Percentiles rank a stretch among this genome's conserved stretches.
phyloP scores from a whole-genome alignment of 192 early-diverging fungal genomes.

The Pilobolus umbonatus region DNA sequence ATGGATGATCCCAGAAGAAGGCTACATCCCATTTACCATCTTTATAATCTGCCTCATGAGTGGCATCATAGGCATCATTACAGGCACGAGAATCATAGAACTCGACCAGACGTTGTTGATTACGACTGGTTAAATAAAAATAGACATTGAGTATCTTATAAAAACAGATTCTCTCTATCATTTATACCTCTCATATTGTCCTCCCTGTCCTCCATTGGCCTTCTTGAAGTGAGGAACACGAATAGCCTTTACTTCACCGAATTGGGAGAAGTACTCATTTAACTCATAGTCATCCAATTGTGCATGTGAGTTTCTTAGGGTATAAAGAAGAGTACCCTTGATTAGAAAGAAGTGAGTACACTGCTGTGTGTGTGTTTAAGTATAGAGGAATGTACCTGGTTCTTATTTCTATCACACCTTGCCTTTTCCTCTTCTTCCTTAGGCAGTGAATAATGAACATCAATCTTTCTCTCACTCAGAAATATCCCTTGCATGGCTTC shows the following conservation, averaged over 20 bases:
- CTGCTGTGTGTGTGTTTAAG: background rate
- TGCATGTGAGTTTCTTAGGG: conserved; percentile 34
- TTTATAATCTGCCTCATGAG: conserved; percentile 27
- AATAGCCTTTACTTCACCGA: conserved; percentile 46
- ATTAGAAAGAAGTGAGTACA: conserved; percentile 7
- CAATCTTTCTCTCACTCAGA: conserved; percentile 39
- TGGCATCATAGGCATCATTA: conserved; percentile 31
- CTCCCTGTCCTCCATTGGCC: conserved; percentile 5
- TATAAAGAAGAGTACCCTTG: conserved; percentile 44
- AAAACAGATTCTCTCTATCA: background rate
- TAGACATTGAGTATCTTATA: background rate
- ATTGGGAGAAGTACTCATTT: conserved; percentile 33
- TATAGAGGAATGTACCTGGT: conserved; percentile 33
- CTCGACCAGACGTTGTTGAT: conserved; percentile 41
- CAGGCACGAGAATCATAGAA: conserved; percentile 44
- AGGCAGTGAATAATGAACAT: conserved; percentile 50
- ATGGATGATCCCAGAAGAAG: conserved; percentile 41
- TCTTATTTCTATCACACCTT: conserved; percentile 38
- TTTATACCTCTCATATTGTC: background rate
- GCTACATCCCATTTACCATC: conserved; percentile 35
- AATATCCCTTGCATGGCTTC: conserved; percentile 31
- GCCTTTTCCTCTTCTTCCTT: conserved; percentile 36
- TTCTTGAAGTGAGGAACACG: conserved; percentile 26
- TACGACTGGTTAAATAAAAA: background rate
- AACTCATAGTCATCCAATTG: conserved; percentile 34